A percentile compares a stretch with the other conserved stretches of the same genome.
Evolutionary conservation across 768 basidiomycete genomes (phyloP).

Genomic region (Atractiella rhizophila): DNA sequence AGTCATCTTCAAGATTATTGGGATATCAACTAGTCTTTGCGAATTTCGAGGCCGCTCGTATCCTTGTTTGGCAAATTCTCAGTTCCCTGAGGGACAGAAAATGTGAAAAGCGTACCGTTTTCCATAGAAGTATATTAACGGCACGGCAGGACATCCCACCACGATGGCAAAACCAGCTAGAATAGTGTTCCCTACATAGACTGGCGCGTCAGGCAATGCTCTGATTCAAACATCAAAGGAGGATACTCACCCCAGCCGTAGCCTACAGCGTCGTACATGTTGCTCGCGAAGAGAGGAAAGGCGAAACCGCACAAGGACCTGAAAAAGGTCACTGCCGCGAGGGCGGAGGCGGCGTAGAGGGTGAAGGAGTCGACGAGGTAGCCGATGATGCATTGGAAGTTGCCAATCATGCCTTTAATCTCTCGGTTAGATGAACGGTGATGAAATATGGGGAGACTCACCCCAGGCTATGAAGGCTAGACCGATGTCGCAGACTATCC

Average conservation of each 20-base stretch:
- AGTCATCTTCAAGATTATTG: no score
- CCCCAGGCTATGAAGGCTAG: slow-evolving; percentile 6
- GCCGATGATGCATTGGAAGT: slow-evolving; percentile 36
- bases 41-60: not conserved
- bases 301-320: slow-evolving; percentile 44
- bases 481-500: slow-evolving; percentile 3
- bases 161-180: slow-evolving; percentile 35
- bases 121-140: not conserved
- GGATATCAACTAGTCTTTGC: not conserved
- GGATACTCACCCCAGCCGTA: slow-evolving; percentile 36
- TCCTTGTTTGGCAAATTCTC: no score
- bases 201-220: not conserved
- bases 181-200: slow-evolving; percentile 26
- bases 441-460: not conserved
- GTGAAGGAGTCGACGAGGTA: slow-evolving; percentile 31
- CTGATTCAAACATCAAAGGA: not conserved
- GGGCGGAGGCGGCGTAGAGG: slow-evolving; percentile 24
- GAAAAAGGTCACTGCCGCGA: slow-evolving; percentile 39
- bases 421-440: not conserved
- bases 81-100: no score
- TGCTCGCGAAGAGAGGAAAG: slow-evolving; percentile 52
- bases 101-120: no score
- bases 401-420: slow-evolving; percentile 33
- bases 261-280: slow-evolving; percentile 35
- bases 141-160: slow-evolving; percentile 31